These are phyloP conservation scores for Heliamphora exappendiculata DNA, from an alignment of 148 eudicot species.

Conservation along the genomic window DNA sequence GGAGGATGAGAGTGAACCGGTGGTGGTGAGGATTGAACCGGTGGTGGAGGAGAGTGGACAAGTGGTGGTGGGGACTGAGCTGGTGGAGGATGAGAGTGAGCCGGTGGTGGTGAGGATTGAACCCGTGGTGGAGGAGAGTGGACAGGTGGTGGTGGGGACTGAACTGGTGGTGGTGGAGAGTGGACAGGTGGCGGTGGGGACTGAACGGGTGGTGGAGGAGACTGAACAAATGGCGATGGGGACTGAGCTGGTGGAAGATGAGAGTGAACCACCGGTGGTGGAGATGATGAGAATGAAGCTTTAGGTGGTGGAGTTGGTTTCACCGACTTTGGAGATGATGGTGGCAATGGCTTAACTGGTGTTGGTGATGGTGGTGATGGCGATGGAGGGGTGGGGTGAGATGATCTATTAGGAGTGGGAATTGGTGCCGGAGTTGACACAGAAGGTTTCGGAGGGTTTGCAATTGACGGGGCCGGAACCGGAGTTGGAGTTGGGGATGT, in stretches of 20 bases:
- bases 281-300: neutral
- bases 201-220: neutral
- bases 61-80: neutral
- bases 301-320: no score
- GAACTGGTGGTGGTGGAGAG: conserved; percentile 11
- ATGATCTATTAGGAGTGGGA: neutral
- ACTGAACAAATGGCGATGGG: conserved; percentile 1
- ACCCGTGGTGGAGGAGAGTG: conserved; percentile 20
- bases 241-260: conserved; percentile 13
- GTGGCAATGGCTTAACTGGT: neutral
- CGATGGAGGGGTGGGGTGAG: neutral
- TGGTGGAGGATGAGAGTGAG: conserved; percentile 18
- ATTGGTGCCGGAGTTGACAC: conserved; percentile 3
- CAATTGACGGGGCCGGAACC: conserved; percentile 8
- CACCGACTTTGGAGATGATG: no score
- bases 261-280: conserved; percentile 3
- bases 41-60: neutral
- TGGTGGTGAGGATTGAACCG: conserved; percentile 21
- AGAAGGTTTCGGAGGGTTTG: neutral
- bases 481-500: conserved; percentile 13
- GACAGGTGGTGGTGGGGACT: neutral
- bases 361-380: neutral
- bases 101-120: conserved; percentile 11
- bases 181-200: neutral
- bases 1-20: conserved; percentile 15